Base-by-base conservation (phyloP, 768 basidiomycete genomes). In the Dendrothele bispora region DNA sequence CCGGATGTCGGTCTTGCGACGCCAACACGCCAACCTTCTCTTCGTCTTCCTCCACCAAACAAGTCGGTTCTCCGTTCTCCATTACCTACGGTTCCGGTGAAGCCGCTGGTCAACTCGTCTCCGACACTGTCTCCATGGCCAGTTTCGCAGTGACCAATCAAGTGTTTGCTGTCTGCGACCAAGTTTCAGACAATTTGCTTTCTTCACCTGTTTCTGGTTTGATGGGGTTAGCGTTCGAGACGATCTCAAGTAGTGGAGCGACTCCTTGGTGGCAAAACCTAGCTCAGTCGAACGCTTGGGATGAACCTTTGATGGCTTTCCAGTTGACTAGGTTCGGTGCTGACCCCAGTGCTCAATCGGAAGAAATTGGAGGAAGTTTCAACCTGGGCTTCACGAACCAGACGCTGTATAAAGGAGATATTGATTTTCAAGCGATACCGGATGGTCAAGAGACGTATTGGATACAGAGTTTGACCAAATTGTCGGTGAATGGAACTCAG, bases 251-350 rank as follows among this genome's bases (percentile, higher is more conserved):
- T 1, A 88, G 91, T 0, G 71, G 72, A 0, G 81, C 87, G 0
- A 74, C 71, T 14, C 95, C 95, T 1, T 84, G 95, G 53, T 98
- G 94, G 93, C 71, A 97, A 61, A 77, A 84, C 1, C 72, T 98
- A 4, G 90, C 73, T 3, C 52, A 71, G 12, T 71, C 69, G 7
- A 79, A 79, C 27, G 71, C 79, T 14, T 87, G 83, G 79, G 78
- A 84, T 48, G 58, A 74, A 7, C 84, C 89, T 0, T 55, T 91
- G 36, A 91, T 97, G 88, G 78, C 79, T 0, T 91, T 98, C 63
- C 88, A 89, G 51, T 71, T 98, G 27, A 87, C 89, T 6, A 80
- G 95, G 83, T 83, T 55, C 14, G 39, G 71, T 5, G n/a, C 83
- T 38, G 71, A 64, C n/a, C 60, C 73, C 4, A 53, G 50, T 7